Evolutionary conservation across 495 filamentous ascomycete genomes (phyloP), one percentile per base, ranked within the genome.

Genomic region (Neurospora sp.): DNA sequence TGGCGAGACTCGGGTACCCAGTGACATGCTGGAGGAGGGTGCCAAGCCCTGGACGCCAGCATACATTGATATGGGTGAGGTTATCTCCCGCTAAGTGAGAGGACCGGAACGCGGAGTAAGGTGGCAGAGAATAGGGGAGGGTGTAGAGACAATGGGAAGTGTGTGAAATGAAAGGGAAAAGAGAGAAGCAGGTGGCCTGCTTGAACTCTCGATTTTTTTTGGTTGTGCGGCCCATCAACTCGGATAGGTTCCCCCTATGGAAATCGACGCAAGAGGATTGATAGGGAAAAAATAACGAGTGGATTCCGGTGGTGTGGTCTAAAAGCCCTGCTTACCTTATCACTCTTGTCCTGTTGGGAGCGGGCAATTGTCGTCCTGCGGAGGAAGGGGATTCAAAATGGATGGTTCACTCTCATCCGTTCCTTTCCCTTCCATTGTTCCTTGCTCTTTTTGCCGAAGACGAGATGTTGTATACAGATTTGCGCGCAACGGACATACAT

Each of bases 61-160:
- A 31, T 85, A 95, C 79, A 88, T 99, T 73, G 96, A 99, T 85
- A 85, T 90, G 75, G 96, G 96, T 41, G 96, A 99, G 85, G 88
- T 98, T 72, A 86, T 97, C 82, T 89, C 72, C 41, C 74, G 74
- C n/a, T 79, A 78, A 72, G 39, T 35, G 59, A 31, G 27, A 4
- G 14, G 45, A 4, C 14, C 10, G n/a, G 16, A 38, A 69, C 12
- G 3, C 3, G 2, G 44, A 8, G 48, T 2, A 59, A 31, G 48
- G 12, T 6, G 48, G 53, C 20, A 7, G 12, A 35, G 12, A 35
- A 7, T 6, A 31, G 22, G 22, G 22, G 22, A 17, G 22, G 9
- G 2, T 17, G 22, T 59, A 27, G 12, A 61, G 53, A 16, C 53
- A 8, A 31, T 61, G 22, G 53, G 27, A 61, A 61, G 53, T 61